phyloP scores from a whole-genome alignment of 176 grass and related monocot species.

The Chrysopogon serrulatus region DNA sequence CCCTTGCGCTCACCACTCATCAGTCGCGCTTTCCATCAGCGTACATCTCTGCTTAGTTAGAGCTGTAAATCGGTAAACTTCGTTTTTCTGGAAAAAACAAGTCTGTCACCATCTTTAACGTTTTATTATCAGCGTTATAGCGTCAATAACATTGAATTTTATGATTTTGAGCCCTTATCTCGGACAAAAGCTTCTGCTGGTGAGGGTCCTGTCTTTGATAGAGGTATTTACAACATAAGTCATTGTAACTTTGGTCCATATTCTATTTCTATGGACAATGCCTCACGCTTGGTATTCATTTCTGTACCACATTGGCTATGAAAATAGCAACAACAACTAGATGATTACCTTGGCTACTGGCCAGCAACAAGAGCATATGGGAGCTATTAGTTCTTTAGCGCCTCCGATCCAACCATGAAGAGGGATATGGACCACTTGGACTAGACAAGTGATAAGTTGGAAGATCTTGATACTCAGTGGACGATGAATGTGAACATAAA shows the following conservation, averaged over 20 bases:
- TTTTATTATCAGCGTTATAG: too few relatives aligned
- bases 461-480: background rate
- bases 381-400: background rate
- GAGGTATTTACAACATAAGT: background rate
- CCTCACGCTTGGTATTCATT: background rate
- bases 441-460: background rate
- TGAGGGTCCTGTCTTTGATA: background rate
- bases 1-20: too few relatives aligned
- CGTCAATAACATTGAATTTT: too few relatives aligned
- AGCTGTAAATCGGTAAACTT: too few relatives aligned
- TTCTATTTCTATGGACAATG: background rate
- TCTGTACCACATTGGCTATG: background rate
- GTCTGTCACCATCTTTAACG: too few relatives aligned
- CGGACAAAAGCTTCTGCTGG: too few relatives aligned
- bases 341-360: background rate
- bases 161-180: too few relatives aligned
- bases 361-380: background rate
- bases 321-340: background rate
- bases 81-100: too few relatives aligned
- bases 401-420: background rate
- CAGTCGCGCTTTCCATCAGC: too few relatives aligned
- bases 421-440: background rate
- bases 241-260: background rate
- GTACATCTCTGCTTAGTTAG: too few relatives aligned
- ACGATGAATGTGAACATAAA: background rate